phyloP scores from a whole-genome alignment of 352 stramenopile genomes.

The Globisporangium irregulare region DNA sequence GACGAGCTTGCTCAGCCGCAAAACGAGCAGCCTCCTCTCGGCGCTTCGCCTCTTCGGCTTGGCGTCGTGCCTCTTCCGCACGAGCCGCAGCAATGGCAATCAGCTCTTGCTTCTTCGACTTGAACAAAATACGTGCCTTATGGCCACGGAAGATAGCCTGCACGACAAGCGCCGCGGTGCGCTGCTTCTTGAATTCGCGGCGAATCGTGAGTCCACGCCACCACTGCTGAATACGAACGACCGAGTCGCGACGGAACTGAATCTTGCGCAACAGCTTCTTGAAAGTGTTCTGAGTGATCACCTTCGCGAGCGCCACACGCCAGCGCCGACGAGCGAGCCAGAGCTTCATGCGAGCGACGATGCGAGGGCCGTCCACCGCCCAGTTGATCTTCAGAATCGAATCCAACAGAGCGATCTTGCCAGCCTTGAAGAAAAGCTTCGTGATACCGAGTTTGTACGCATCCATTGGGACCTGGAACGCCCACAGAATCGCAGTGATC shows the following conservation, averaged over 20 bases:
- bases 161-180: conserved; percentile 62
- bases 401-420: conserved; percentile 75
- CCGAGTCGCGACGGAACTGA: conserved; percentile 55
- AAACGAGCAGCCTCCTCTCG: conserved; percentile 67
- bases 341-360: conserved; percentile 64
- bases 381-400: conserved; percentile 78
- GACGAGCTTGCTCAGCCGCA: conserved; percentile 51
- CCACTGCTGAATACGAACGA: conserved; percentile 80
- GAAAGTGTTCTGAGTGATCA: conserved; percentile 58
- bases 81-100: conserved; percentile 70
- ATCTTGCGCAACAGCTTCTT: conserved; percentile 52
- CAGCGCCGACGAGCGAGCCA: conserved; percentile 71
- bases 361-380: conserved; percentile 49
- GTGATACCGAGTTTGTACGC: conserved; percentile 84
- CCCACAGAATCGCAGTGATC: conserved; percentile 81
- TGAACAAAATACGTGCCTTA: conserved; percentile 67
- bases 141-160: conserved; percentile 82
- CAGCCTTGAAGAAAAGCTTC: conserved; percentile 69
- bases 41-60: conserved; percentile 82
- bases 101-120: conserved; percentile 86
- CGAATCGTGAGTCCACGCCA: conserved; percentile 73
- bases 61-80: conserved; percentile 64
- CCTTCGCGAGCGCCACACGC: conserved; percentile 66
- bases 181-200: conserved; percentile 82
- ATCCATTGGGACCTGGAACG: conserved; percentile 76